These are phyloP conservation scores for Dillenia turbinata DNA, from an alignment of 164 flowering plant species.

Conservation along the genomic window DNA sequence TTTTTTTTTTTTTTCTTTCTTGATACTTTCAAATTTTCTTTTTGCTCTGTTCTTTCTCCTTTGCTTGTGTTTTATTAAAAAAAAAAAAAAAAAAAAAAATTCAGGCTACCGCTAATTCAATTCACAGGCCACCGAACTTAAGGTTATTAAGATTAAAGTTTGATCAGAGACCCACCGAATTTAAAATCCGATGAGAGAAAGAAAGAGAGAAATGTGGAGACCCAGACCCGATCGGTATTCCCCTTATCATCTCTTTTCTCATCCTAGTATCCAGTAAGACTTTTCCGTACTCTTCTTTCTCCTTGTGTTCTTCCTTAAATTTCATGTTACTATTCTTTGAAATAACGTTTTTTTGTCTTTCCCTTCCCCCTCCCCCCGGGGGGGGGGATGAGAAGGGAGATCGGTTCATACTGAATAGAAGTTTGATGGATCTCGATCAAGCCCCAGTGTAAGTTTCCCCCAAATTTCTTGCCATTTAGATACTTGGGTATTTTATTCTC, in stretches of 20 bases:
- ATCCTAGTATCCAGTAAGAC: constrained; percentile 19
- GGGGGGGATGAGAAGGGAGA: constrained; percentile 30
- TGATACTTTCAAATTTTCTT: too few relatives aligned
- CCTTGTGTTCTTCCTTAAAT: neutral
- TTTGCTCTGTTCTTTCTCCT: too few relatives aligned
- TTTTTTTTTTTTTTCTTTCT: too few relatives aligned
- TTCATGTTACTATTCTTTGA: neutral
- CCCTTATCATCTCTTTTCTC: constrained; percentile 31
- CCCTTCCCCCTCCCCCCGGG: neutral
- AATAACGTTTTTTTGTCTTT: neutral
- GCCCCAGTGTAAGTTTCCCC: constrained; percentile 28
- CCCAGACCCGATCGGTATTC: constrained; percentile 31
- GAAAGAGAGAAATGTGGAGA: constrained; percentile 5
- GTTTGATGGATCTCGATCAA: constrained; percentile 61
- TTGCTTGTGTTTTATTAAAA: too few relatives aligned
- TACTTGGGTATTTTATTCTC: constrained; percentile 7
- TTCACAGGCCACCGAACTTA: too few relatives aligned
- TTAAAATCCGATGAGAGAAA: too few relatives aligned
- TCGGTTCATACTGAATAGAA: constrained; percentile 54
- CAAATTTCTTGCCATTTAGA: neutral
- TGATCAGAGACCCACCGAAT: too few relatives aligned
- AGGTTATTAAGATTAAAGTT: too few relatives aligned
- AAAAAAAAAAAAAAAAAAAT: too few relatives aligned
- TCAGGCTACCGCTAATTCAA: too few relatives aligned
- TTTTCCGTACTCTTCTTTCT: constrained; percentile 29